Percentiles rank a stretch among this genome's conserved stretches.
Conservation (phyloP, 1,284 basidiomycete genomes). For the Rhodofomes roseus region DNA sequence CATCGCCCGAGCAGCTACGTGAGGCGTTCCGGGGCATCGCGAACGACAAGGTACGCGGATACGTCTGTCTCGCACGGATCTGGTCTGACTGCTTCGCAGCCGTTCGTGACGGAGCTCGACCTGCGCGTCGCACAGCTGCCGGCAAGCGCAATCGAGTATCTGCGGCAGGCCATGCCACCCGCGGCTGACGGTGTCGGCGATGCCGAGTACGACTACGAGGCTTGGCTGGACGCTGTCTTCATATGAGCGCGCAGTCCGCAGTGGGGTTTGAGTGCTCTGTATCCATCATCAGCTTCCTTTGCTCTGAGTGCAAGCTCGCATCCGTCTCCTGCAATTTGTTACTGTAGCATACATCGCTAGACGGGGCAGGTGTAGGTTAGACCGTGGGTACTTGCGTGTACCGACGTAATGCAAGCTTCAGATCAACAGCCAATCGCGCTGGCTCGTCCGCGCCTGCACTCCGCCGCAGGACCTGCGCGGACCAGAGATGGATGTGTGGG, state of each 20-base stretch:
- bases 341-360: slow-evolving; percentile 2
- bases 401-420: neutral
- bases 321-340: neutral
- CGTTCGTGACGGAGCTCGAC: slow-evolving; percentile 92
- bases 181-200: slow-evolving; percentile 52
- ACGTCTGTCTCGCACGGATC: neutral
- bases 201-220: slow-evolving; percentile 71
- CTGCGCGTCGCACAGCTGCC: slow-evolving; percentile 86
- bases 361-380: neutral
- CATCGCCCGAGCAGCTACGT: slow-evolving; percentile 86
- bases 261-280: neutral
- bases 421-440: neutral
- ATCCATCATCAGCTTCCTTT: neutral
- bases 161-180: slow-evolving; percentile 73
- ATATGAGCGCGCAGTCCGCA: slow-evolving; percentile 24
- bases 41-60: slow-evolving; percentile 71
- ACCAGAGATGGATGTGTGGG: neutral
- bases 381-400: neutral
- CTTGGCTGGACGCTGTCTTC: slow-evolving; percentile 77
- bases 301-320: neutral
- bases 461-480: neutral
- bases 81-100: slow-evolving; percentile 42
- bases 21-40: slow-evolving; percentile 94
- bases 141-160: slow-evolving; percentile 75
- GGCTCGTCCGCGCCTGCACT: no score